phyloP scores from a whole-genome alignment of 1,139 yeast species.

The Candida gigantensis region DNA sequence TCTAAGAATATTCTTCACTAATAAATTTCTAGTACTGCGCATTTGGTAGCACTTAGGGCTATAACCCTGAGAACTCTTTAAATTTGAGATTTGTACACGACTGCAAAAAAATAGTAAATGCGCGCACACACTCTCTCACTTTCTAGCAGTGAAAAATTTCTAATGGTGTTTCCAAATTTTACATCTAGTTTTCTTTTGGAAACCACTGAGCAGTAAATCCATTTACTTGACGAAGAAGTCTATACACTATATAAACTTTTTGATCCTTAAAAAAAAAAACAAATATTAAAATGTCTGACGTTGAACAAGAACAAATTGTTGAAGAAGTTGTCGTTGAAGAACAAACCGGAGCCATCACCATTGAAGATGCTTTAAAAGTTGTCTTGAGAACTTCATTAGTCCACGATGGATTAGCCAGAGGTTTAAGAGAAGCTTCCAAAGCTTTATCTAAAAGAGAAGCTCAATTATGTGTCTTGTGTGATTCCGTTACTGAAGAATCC shows the following conservation, averaged over 20 bases:
- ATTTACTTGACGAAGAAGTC: constrained; percentile 84
- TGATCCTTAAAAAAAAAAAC: constrained; percentile 8
- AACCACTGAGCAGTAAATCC: constrained; percentile 71
- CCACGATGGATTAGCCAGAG: constrained; percentile 99
- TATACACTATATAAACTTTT: constrained; percentile 18
- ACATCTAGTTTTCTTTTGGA: constrained; percentile 9
- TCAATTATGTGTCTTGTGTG: constrained; percentile 95
- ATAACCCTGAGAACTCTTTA: too few species aligned
- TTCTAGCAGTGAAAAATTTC: too few species aligned
- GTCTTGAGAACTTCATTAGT: constrained; percentile 97
- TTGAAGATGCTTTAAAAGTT: constrained; percentile 98
- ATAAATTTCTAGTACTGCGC: too few species aligned
- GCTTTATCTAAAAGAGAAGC: constrained; percentile 98
- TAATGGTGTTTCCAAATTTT: too few species aligned
- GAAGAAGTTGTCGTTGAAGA: constrained; percentile 85
- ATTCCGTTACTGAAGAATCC: constrained; percentile 97
- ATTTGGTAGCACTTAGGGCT: too few species aligned
- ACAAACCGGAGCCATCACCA: constrained; percentile 85
- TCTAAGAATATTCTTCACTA: too few species aligned
- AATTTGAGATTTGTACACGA: too few species aligned
- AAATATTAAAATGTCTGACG: constrained; percentile 71
- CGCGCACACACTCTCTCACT: not conserved
- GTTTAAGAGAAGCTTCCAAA: constrained; percentile 99
- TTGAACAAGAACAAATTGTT: constrained; percentile 81
- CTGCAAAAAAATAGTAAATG: too few species aligned